These are phyloP conservation scores for Flaveria ramosissima DNA, from an alignment of 129 eudicot genomes.

Conservation along the genomic window DNA sequence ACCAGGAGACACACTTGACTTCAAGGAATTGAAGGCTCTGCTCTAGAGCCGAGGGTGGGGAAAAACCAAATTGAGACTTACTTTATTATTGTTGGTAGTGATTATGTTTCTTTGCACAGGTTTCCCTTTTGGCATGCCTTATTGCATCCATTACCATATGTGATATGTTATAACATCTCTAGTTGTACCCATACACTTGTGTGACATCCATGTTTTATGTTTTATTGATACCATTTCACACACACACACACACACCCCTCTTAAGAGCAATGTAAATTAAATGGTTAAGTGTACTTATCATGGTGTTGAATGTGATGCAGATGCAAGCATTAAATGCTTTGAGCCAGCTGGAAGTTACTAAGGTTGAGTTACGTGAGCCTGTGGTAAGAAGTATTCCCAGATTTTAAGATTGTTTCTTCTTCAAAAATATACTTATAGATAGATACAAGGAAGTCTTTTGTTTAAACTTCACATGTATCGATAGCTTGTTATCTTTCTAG, in stretches of 20 bases:
- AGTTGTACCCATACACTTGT: background rate
- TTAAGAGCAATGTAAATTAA: background rate
- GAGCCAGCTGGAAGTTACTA: slow-evolving; percentile 54
- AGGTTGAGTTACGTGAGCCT: slow-evolving; percentile 40
- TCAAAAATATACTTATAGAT: background rate
- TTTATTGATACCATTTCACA: background rate
- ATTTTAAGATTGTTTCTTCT: background rate
- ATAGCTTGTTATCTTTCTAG: background rate
- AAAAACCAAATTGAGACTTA: too few relatives aligned
- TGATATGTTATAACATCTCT: background rate
- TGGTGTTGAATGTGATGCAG: slow-evolving; percentile 50
- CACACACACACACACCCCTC: background rate
- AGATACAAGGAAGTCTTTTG: background rate
- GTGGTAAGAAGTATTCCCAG: slow-evolving; percentile 39
- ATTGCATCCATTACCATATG: background rate
- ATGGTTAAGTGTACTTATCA: slow-evolving; percentile 7
- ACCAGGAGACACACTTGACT: too few relatives aligned
- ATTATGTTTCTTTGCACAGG: background rate
- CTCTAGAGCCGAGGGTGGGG: too few relatives aligned
- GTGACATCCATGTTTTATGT: background rate
- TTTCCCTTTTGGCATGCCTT: background rate
- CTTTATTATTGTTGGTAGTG: too few relatives aligned
- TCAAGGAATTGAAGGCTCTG: too few relatives aligned
- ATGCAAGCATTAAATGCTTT: slow-evolving; percentile 67
- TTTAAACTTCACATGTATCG: background rate